Percentiles rank a stretch among this genome's conserved stretches.
phyloP scores from a whole-genome alignment of 306 rosid species.

The Herpetospermum pedunculosum region DNA sequence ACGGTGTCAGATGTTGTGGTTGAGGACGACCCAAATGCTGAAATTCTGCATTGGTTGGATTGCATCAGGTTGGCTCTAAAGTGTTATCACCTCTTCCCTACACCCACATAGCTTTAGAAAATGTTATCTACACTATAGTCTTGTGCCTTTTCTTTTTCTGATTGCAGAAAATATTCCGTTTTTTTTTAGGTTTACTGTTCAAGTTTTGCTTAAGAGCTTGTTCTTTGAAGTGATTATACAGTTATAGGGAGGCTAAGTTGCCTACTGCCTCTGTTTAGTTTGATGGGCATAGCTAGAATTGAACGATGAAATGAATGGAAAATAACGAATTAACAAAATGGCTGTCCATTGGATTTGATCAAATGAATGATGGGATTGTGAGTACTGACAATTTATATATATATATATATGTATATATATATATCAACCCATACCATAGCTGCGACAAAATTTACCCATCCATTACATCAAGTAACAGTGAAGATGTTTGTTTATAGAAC shows the following conservation, averaged over 20 bases:
- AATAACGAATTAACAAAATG: not conserved
- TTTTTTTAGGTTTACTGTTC: not conserved
- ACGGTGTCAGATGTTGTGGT: constrained; percentile 55
- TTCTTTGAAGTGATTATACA: not conserved
- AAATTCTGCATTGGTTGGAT: constrained; percentile 62
- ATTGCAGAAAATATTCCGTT: not conserved
- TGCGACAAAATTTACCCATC: not conserved
- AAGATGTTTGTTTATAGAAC: not conserved
- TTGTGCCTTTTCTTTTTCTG: not conserved
- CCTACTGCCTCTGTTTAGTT: not conserved
- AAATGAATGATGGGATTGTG: not conserved
- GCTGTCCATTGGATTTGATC: not conserved
- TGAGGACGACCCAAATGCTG: constrained; percentile 65
- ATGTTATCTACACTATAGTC: not conserved
- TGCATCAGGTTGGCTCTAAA: constrained; percentile 51
- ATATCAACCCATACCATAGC: not conserved
- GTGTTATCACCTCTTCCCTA: constrained; percentile 31
- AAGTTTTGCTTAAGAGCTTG: not conserved
- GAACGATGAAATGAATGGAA: not conserved
- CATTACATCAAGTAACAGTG: not conserved
- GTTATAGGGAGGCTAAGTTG: not conserved
- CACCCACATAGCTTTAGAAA: not conserved
- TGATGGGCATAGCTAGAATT: not conserved
- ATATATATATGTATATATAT: not conserved
- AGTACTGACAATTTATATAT: not conserved